Percentiles rank a stretch among this genome's conserved stretches.
Conservation (phyloP, 1,284 basidiomycete species). For the Ustilago tritici region DNA sequence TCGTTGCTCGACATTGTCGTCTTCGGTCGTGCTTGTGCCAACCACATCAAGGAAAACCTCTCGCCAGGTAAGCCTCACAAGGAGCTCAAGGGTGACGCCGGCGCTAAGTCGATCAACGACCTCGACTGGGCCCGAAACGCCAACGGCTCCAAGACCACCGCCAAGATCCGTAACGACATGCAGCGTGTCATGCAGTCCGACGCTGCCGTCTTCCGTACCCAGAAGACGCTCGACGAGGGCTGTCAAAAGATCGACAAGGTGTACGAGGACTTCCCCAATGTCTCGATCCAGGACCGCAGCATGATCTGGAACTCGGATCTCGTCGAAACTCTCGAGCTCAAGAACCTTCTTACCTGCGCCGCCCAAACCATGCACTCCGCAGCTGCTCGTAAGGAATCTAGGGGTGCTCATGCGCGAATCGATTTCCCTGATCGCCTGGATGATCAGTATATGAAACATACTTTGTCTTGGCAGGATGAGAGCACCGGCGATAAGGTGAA, state of each 20-base stretch:
- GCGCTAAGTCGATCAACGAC: slow-evolving; percentile 86
- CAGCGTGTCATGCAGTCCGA: slow-evolving; percentile 95
- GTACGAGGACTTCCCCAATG: slow-evolving; percentile 86
- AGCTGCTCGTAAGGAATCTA: slow-evolving; percentile 94
- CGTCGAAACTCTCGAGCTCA: slow-evolving; percentile 94
- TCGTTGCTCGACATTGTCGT: slow-evolving; percentile 99
- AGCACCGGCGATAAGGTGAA: slow-evolving; percentile 79
- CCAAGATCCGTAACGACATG: slow-evolving; percentile 92
- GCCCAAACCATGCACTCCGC: slow-evolving; percentile 95
- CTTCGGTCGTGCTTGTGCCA: slow-evolving; percentile 97
- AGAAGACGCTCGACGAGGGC: slow-evolving; percentile 90
- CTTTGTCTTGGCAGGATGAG: slow-evolving; percentile 60
- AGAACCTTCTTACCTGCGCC: slow-evolving; percentile 93
- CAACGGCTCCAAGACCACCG: slow-evolving; percentile 84
- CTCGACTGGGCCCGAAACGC: slow-evolving; percentile 85
- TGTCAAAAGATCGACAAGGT: slow-evolving; percentile 86
- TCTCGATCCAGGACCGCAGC: slow-evolving; percentile 95
- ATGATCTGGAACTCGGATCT: slow-evolving; percentile 95
- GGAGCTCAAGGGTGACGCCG: slow-evolving; percentile 86
- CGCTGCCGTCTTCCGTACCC: slow-evolving; percentile 78
- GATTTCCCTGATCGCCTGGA: slow-evolving; percentile 89
- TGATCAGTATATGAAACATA: slow-evolving; percentile 71
- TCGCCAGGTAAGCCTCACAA: slow-evolving; percentile 92
- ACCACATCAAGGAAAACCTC: slow-evolving; percentile 94
- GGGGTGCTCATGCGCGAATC: slow-evolving; percentile 97